A percentile compares a stretch with the other conserved stretches of the same genome.
These are phyloP conservation scores for Aeschynomene evenia DNA, from an alignment of 306 rosid genomes.

Conservation along the genomic window DNA sequence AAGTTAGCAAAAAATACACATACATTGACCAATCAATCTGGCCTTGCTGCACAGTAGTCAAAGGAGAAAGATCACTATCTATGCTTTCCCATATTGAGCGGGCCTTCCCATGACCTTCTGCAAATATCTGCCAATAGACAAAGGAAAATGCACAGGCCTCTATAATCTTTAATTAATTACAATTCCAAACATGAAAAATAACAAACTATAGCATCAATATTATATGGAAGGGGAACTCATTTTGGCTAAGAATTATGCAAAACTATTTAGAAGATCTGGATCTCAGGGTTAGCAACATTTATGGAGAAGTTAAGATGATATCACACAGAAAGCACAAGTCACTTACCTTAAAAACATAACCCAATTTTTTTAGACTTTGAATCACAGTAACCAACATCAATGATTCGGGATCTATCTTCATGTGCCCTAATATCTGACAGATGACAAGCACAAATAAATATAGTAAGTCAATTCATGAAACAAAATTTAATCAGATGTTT, in stretches of 20 bases:
- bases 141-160: slow-evolving; percentile 21
- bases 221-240: slow-evolving; percentile 7
- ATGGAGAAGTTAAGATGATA: slow-evolving; percentile 12
- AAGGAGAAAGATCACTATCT: slow-evolving; percentile 53
- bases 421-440: slow-evolving; percentile 74
- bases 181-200: slow-evolving; percentile 10
- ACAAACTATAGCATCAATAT: slow-evolving; percentile 18
- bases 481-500: slow-evolving; percentile 2
- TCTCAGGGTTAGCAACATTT: slow-evolving; percentile 13
- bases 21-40: slow-evolving; percentile 88
- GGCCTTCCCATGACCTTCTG: slow-evolving; percentile 64
- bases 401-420: slow-evolving; percentile 69
- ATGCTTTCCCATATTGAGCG: slow-evolving; percentile 70
- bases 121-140: slow-evolving; percentile 73
- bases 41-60: slow-evolving; percentile 51
- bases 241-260: slow-evolving; percentile 22
- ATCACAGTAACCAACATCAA: slow-evolving; percentile 75
- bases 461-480: background rate
- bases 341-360: slow-evolving; percentile 78
- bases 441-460: slow-evolving; percentile 24
- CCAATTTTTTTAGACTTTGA: slow-evolving; percentile 76
- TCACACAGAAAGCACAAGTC: slow-evolving; percentile 25
- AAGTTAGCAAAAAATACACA: slow-evolving; percentile 39
- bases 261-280: background rate
- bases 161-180: slow-evolving; percentile 34